Percentiles rank a stretch among this genome's conserved stretches.
These are phyloP conservation scores for Drechslerella stenobrocha DNA, from an alignment of 2,329 filamentous ascomycete species.

Conservation along the genomic window DNA sequence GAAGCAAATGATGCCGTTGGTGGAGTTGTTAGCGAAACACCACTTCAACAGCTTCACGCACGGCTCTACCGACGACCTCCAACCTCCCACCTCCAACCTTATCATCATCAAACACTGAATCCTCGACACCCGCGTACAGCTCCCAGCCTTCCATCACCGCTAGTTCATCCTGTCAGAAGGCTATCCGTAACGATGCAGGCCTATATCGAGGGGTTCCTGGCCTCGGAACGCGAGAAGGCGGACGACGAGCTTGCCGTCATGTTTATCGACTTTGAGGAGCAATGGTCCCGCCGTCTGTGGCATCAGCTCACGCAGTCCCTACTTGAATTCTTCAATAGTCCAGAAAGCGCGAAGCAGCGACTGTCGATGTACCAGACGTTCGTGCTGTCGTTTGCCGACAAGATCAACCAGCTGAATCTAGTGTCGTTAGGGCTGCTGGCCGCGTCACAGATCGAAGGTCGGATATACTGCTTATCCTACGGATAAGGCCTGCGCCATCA, in stretches of 20 bases:
- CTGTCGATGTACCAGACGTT: constrained; percentile 92
- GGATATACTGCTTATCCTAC: constrained; percentile 37
- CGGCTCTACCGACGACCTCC: constrained; percentile 4
- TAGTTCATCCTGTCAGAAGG: background rate
- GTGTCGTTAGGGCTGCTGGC: constrained; percentile 87
- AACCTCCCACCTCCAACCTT: constrained; percentile 22
- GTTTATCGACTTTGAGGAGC: constrained; percentile 90
- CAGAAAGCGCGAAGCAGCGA: constrained; percentile 78
- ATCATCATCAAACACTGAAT: constrained; percentile 8
- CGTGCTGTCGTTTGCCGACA: constrained; percentile 93
- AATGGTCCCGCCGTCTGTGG: constrained; percentile 98
- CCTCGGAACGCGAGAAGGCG: constrained; percentile 82
- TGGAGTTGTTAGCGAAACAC: constrained; percentile 7
- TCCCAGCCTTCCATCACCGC: constrained; percentile 1
- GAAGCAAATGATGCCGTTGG: constrained; percentile 48
- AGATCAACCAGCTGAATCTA: constrained; percentile 98
- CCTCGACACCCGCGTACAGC: constrained; percentile 8
- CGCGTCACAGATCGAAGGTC: constrained; percentile 79
- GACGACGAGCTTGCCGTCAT: constrained; percentile 84
- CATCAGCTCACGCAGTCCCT: constrained; percentile 93
- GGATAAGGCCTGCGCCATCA: background rate
- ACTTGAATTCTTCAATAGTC: constrained; percentile 81
- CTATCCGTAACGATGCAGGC: constrained; percentile 67
- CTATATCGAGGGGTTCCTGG: constrained; percentile 90
- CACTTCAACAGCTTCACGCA: constrained; percentile 5